phyloP scores from a whole-genome alignment of 2,329 filamentous ascomycete genomes.

The Fusarium anguioides region DNA sequence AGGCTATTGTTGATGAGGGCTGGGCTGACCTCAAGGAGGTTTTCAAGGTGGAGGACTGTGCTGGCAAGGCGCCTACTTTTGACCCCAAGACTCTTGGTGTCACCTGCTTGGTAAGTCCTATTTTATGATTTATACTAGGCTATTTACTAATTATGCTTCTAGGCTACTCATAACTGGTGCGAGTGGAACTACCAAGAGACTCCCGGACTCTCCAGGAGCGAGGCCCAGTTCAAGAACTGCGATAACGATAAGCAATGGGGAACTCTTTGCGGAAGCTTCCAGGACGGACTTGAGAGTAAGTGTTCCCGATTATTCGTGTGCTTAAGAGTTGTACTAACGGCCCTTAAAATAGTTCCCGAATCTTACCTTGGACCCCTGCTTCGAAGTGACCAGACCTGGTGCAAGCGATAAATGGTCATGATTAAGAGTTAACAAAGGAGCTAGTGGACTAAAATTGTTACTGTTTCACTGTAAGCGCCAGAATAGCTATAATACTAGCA shows the following conservation, averaged over 20 bases:
- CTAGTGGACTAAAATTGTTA: too few species aligned
- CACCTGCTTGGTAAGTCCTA: slow-evolving; percentile 5
- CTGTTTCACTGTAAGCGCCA: too few species aligned
- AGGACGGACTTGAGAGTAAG: not conserved
- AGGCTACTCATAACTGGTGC: slow-evolving; percentile 20
- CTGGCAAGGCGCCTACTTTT: slow-evolving; percentile 14
- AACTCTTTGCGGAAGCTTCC: slow-evolving; percentile 11
- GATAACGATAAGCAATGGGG: slow-evolving; percentile 18
- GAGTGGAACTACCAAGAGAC: slow-evolving; percentile 18
- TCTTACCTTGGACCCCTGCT: slow-evolving; percentile 12
- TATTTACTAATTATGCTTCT: accelerated
- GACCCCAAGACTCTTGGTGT: slow-evolving; percentile 2
- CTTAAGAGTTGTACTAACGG: not conserved
- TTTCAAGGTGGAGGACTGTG: slow-evolving; percentile 23
- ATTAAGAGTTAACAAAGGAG: too few species aligned
- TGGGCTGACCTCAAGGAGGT: slow-evolving; percentile 13
- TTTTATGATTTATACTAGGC: accelerated
- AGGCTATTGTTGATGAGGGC: slow-evolving; percentile 1
- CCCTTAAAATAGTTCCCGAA: not conserved
- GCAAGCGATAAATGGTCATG: not conserved
- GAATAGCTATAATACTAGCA: too few species aligned
- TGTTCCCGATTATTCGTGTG: accelerated
- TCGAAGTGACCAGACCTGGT: not conserved
- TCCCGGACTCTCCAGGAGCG: not conserved
- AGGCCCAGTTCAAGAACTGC: slow-evolving; percentile 20